Conservation (phyloP, 1,284 basidiomycete species). For the Sanghuangporus weigelae region DNA sequence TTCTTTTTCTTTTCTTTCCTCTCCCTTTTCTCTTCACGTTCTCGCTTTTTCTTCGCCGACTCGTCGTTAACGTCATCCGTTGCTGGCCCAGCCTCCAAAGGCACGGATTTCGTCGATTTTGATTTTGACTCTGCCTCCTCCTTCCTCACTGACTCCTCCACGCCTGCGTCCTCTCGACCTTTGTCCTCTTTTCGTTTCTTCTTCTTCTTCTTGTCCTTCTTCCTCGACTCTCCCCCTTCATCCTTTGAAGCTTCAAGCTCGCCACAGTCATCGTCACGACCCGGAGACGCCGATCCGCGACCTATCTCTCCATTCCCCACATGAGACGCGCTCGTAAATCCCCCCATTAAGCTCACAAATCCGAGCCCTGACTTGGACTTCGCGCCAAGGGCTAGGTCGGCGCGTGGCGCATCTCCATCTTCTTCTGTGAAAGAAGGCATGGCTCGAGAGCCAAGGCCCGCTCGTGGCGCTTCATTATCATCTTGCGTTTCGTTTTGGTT, state of each 20-base stretch:
- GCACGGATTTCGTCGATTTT: background rate
- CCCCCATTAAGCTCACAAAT: conserved; percentile 14
- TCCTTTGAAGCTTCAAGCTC: background rate
- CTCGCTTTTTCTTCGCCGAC: background rate
- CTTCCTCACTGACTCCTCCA: background rate
- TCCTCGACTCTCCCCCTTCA: background rate
- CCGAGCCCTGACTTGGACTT: background rate
- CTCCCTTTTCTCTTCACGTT: conserved; percentile 3
- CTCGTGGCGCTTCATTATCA: background rate
- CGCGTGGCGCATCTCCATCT: conserved; percentile 3
- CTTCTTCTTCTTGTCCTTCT: background rate
- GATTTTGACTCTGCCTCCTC: background rate
- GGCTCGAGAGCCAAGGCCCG: background rate
- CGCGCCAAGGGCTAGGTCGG: background rate
- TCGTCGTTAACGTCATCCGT: background rate
- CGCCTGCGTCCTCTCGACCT: background rate
- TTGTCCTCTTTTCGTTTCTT: background rate
- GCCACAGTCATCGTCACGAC: background rate
- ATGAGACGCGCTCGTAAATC: background rate
- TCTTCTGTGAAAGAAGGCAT: background rate
- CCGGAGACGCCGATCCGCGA: too few species aligned
- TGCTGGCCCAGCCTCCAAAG: too few species aligned
- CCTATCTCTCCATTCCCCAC: background rate
- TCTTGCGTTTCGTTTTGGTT: background rate
- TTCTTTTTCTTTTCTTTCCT: conserved; percentile 9